Percentiles rank a stretch among this genome's conserved stretches.
These are phyloP conservation scores for Clavariopsis aquatica DNA, from an alignment of 495 filamentous ascomycete genomes.

Conservation along the genomic window DNA sequence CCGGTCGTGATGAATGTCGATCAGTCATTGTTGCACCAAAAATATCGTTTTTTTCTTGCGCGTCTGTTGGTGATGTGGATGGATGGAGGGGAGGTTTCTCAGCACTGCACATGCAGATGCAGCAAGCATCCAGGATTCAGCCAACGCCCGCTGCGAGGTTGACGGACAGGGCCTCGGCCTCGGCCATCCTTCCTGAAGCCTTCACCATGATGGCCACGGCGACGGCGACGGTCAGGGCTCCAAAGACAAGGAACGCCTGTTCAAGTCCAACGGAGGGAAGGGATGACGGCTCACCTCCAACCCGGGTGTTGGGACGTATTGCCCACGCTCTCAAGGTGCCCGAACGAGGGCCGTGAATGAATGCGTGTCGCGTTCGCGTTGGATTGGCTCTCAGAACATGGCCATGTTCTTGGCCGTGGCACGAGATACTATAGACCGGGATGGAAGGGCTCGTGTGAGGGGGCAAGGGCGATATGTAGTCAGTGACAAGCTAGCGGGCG, in stretches of 20 bases:
- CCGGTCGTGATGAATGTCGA: background rate
- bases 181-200: background rate
- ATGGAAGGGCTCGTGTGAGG: background rate
- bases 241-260: slow-evolving; percentile 9
- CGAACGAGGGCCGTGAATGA: background rate
- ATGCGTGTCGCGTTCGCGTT: slow-evolving; percentile 1
- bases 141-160: background rate
- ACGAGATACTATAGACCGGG: slow-evolving; percentile 6
- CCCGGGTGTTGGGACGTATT: slow-evolving; percentile 24
- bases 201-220: background rate
- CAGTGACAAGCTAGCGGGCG: background rate
- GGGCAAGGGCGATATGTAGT: background rate
- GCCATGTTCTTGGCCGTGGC: slow-evolving; percentile 9
- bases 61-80: background rate
- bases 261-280: background rate
- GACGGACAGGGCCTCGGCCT: background rate
- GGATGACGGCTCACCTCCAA: slow-evolving; percentile 6
- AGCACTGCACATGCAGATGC: slow-evolving; percentile 5
- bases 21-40: background rate
- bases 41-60: background rate
- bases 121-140: slow-evolving; percentile 1
- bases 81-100: background rate
- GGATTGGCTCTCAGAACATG: slow-evolving; percentile 9
- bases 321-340: background rate
- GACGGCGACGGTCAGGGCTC: background rate